Evolutionary conservation across 1,139 yeast genomes (phyloP), one percentile per base, ranked within the genome.

Genomic region (Sugiyamaella sp.): DNA sequence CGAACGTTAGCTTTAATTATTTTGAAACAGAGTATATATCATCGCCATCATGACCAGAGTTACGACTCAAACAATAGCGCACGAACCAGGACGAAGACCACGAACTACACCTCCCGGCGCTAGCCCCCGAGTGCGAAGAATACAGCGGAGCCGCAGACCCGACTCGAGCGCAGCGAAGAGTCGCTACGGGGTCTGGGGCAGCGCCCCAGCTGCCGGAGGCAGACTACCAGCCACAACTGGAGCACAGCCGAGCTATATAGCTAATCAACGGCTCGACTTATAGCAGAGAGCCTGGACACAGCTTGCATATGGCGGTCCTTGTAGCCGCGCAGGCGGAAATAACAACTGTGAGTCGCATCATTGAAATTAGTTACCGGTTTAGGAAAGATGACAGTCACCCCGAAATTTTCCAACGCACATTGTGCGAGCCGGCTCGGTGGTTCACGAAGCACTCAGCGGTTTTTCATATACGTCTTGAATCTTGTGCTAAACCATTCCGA

Each of bases 381-480:
- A 38, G 37, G 50, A n/a, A 46, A 38, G 25, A 8, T 3, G 32
- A 39, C 50, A 46, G 50, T 46, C 50, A 46, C 50, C 14, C 12
- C 8, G 6, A 6, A 38, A 19, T 27, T 39, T 46, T 39, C 38
- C 44, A 14, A 46, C 45, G 44, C 42, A 19, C 35, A 21, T n/a
- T 19, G 20, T 4, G 25, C 17, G 16, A 29, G 19, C 21, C 29
- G 9, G 46, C 24, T 38, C 19, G 29, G 8, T n/a, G 32, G 40
- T 32, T 44, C 39, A 35, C 40, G 39, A 32, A 46, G 44, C 43
- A 29, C 44, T 37, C 44, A 40, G 44, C 16, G 44, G 50, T 46
- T 46, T 46, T 46, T 46, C 50, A 46, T 27, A 39, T 38, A 38
- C 44, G 45, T 38, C 50, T 46, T 46, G 44, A 37, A 22, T 38